phyloP scores from a whole-genome alignment of 2,329 filamentous ascomycete species.

The Neonectria ditissima region DNA sequence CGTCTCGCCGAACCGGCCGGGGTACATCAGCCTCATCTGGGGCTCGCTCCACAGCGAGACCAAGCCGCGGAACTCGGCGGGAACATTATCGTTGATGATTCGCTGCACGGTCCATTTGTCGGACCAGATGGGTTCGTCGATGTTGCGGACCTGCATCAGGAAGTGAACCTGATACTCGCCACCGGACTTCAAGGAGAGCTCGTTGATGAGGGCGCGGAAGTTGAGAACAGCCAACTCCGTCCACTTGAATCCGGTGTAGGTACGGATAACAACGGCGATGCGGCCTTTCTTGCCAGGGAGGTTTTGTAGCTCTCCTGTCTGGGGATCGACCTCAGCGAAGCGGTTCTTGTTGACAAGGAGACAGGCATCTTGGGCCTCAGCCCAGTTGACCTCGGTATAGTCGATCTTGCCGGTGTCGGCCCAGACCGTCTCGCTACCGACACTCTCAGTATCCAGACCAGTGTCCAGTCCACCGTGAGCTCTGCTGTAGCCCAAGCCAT shows the following conservation, averaged over 20 bases:
- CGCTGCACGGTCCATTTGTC: constrained; percentile 79
- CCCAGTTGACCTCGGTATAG: constrained; percentile 68
- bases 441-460: constrained; percentile 77
- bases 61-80: constrained; percentile 82
- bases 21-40: constrained; percentile 84
- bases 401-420: constrained; percentile 65
- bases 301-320: constrained; percentile 52
- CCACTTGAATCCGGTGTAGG: constrained; percentile 84
- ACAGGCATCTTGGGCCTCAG: constrained; percentile 64
- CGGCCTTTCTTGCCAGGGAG: constrained; percentile 61
- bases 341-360: constrained; percentile 72
- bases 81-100: constrained; percentile 74
- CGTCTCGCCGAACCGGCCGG: constrained; percentile 75
- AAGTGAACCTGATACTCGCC: constrained; percentile 88
- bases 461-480: constrained; percentile 78
- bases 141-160: constrained; percentile 85
- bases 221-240: constrained; percentile 83
- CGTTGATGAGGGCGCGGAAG: constrained; percentile 83
- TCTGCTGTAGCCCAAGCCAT: constrained; percentile 84
- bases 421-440: constrained; percentile 74
- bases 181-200: constrained; percentile 81
- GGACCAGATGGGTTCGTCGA: constrained; percentile 83
- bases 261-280: constrained; percentile 82
- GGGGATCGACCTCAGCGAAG: constrained; percentile 58
- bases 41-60: constrained; percentile 87